Conservation (phyloP, 2,329 filamentous ascomycete genomes). For the Raffaelea deltoideospora region DNA sequence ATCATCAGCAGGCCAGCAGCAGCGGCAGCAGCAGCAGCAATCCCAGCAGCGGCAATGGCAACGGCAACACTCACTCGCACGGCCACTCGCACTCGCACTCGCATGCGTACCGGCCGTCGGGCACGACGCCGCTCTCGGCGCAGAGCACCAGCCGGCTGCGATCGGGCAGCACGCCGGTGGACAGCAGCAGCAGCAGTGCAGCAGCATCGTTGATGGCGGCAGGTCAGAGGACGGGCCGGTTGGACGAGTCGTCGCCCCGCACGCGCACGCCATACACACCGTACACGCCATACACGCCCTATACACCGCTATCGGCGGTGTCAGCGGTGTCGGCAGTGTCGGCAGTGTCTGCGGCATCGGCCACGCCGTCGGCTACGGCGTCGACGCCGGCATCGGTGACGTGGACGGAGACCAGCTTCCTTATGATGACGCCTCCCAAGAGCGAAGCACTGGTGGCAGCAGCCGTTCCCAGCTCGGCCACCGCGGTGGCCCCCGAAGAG, state of each 20-base stretch:
- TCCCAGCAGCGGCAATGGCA: too few species aligned
- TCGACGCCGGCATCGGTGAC: background rate
- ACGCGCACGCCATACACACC: constrained; percentile 27
- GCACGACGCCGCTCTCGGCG: constrained; percentile 23
- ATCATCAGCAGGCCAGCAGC: constrained; percentile 4
- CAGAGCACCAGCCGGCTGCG: constrained; percentile 23
- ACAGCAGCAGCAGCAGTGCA: too few species aligned
- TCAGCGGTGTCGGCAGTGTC: constrained; percentile 17
- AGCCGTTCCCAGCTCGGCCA: too few species aligned
- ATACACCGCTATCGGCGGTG: constrained; percentile 14
- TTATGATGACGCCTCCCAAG: constrained; percentile 14
- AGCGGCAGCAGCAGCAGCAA: too few species aligned
- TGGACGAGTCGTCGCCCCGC: constrained; percentile 32
- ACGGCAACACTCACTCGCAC: too few species aligned
- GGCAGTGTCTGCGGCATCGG: background rate
- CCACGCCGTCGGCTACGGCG: background rate
- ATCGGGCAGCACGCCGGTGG: constrained; percentile 26
- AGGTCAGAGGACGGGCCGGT: constrained; percentile 24
- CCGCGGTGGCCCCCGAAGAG: too few species aligned
- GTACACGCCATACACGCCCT: too few species aligned
- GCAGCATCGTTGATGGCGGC: too few species aligned
- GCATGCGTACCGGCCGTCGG: constrained; percentile 14
- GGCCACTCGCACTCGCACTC: constrained; percentile 10
- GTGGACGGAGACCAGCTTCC: constrained; percentile 22
- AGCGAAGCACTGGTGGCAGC: too few species aligned